A percentile compares a stretch with the other conserved stretches of the same genome.
Evolutionary conservation across 2,329 filamentous ascomycete genomes (phyloP).

Genomic region (Blumeria graminis): DNA sequence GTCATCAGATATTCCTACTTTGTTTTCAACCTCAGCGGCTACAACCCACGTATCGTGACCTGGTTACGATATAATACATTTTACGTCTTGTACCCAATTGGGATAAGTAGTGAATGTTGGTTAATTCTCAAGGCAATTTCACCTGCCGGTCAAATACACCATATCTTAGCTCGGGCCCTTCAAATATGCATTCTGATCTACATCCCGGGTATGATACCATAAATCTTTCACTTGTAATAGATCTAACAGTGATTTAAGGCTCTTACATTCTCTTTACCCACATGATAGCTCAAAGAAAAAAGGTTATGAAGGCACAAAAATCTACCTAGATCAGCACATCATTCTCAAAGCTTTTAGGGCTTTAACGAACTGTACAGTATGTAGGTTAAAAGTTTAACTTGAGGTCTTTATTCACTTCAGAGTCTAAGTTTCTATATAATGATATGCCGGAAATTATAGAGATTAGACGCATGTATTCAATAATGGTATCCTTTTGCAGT

Average conservation of each 20-base stretch:
- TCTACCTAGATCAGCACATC: background rate
- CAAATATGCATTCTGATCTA: slow-evolving; percentile 48
- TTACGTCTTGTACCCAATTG: slow-evolving; percentile 74
- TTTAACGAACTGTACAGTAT: no score
- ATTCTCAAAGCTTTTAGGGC: no score
- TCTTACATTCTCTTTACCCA: slow-evolving; percentile 75
- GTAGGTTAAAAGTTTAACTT: no score
- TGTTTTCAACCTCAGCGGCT: slow-evolving; percentile 40
- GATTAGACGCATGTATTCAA: no score
- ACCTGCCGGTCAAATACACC: slow-evolving; percentile 28
- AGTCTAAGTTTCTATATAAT: no score
- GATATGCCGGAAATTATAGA: no score
- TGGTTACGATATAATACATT: slow-evolving; percentile 89
- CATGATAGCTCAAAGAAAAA: slow-evolving; percentile 78
- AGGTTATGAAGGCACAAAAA: slow-evolving; percentile 22
- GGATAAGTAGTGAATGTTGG: slow-evolving; percentile 68
- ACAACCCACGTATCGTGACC: slow-evolving; percentile 39
- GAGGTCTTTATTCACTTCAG: no score
- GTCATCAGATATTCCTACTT: slow-evolving; percentile 88
- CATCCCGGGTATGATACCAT: slow-evolving; percentile 42
- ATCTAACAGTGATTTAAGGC: slow-evolving; percentile 8
- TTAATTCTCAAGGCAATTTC: slow-evolving; percentile 48
- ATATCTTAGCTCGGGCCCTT: slow-evolving; percentile 31
- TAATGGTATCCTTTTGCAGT: no score
- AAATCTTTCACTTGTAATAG: background rate